These are phyloP conservation scores for Sporobolomyces roseus DNA, from an alignment of 768 basidiomycete genomes.

Conservation along the genomic window DNA sequence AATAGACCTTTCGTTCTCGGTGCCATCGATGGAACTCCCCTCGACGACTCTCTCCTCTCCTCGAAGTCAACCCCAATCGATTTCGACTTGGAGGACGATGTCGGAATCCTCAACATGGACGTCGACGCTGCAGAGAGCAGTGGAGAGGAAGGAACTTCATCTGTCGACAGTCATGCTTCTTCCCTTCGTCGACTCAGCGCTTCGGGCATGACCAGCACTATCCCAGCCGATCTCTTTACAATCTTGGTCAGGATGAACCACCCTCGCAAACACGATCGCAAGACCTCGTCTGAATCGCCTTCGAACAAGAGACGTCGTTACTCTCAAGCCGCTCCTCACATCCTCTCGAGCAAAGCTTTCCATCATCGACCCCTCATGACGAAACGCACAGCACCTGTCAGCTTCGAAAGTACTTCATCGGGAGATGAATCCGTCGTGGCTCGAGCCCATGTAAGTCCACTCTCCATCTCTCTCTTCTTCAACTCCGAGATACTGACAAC, in stretches of 20 bases:
- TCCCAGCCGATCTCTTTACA: constrained; percentile 36
- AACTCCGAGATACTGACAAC: neutral
- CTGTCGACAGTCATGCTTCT: constrained; percentile 5
- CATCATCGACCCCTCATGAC: constrained; percentile 8
- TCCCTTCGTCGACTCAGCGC: constrained; percentile 2
- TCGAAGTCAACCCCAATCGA: neutral
- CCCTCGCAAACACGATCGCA: neutral
- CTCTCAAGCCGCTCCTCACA: neutral
- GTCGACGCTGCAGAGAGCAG: neutral
- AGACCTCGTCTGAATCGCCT: neutral
- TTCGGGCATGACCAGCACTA: constrained; percentile 31
- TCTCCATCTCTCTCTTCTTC: neutral
- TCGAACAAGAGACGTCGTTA: neutral
- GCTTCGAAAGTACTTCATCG: neutral
- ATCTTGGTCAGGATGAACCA: constrained; percentile 21
- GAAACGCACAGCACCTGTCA: neutral
- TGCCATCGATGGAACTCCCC: neutral
- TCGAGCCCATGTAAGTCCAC: neutral
- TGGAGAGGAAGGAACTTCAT: neutral
- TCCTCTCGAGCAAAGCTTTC: constrained; percentile 11
- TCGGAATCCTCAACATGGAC: neutral
- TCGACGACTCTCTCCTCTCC: neutral
- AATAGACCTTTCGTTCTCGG: neutral
- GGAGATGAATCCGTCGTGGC: neutral
- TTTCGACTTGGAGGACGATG: neutral